Evolutionary conservation across 2,329 filamentous ascomycete species (phyloP).

Genomic region (Phialemonium atrogriseum): DNA sequence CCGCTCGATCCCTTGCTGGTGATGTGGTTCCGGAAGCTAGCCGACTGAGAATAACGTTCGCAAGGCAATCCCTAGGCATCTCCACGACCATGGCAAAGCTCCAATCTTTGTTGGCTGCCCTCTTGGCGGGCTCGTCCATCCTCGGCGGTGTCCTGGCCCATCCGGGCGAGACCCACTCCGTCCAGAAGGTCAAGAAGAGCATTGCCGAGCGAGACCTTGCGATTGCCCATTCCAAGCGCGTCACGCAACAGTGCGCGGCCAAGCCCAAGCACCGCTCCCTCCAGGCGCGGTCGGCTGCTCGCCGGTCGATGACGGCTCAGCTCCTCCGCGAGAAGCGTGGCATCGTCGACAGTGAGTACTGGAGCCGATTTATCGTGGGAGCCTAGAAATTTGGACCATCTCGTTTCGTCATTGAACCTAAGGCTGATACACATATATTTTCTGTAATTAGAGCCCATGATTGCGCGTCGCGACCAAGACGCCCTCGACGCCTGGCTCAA

Average conservation of each 20-base stretch:
- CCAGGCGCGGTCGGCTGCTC: not conserved
- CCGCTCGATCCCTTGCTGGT: too few species aligned
- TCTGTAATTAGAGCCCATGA: constrained; percentile 3
- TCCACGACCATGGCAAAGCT: not conserved
- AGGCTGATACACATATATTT: too few species aligned
- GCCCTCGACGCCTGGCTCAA: constrained; percentile 2
- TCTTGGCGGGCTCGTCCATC: constrained; percentile 1
- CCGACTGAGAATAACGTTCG: too few species aligned
- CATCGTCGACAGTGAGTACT: constrained; percentile 3
- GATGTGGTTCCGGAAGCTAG: too few species aligned
- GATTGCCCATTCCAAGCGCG: constrained; percentile 1
- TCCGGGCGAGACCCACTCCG: constrained; percentile 1
- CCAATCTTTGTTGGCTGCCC: not conserved
- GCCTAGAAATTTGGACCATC: too few species aligned
- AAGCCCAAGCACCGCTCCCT: constrained; percentile 1
- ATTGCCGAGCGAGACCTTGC: constrained; percentile 1
- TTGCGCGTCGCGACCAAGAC: not conserved
- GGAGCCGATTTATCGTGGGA: too few species aligned
- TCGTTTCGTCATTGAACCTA: too few species aligned
- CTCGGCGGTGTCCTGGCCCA: not conserved
- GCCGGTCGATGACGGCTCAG: constrained; percentile 1
- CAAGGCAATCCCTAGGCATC: too few species aligned
- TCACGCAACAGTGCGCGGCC: not conserved
- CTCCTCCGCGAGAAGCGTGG: constrained; percentile 1
- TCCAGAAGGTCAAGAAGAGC: constrained; percentile 3